phyloP scores from a whole-genome alignment of 345 rosid genomes.

The Gossypium sturtianum region DNA sequence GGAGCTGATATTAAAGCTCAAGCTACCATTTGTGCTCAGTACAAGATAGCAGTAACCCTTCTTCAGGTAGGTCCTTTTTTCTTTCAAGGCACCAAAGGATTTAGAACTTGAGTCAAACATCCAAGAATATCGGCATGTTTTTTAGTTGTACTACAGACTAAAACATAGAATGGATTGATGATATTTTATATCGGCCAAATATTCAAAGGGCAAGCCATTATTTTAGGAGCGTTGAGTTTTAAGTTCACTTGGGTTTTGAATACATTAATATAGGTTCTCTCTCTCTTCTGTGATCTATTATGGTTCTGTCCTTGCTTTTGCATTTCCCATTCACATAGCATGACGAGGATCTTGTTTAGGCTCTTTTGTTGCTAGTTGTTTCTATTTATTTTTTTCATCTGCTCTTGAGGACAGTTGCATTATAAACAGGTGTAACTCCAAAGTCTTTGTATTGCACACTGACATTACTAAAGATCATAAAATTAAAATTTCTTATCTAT shows the following conservation, averaged over 20 bases:
- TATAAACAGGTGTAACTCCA: neutral
- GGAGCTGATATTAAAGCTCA: slow-evolving; percentile 96
- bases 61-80: slow-evolving; percentile 48
- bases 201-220: neutral
- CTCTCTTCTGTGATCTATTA: neutral
- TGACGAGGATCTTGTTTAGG: neutral
- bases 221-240: neutral
- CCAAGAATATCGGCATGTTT: neutral
- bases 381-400: neutral
- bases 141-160: too few species aligned
- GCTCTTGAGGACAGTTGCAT: too few species aligned
- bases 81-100: neutral
- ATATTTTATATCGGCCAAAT: neutral
- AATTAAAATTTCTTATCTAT: neutral
- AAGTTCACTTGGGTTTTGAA: neutral
- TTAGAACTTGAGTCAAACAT: neutral
- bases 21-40: slow-evolving; percentile 96
- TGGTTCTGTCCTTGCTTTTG: neutral
- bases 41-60: slow-evolving; percentile 91
- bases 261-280: neutral
- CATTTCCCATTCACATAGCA: neutral
- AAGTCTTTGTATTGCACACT: neutral
- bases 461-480: neutral
- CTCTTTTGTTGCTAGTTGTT: neutral
- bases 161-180: too few species aligned